A percentile compares a stretch with the other conserved stretches of the same genome.
phyloP scores from a whole-genome alignment of 305 asterid genomes.

The Fraxinus albicans region DNA sequence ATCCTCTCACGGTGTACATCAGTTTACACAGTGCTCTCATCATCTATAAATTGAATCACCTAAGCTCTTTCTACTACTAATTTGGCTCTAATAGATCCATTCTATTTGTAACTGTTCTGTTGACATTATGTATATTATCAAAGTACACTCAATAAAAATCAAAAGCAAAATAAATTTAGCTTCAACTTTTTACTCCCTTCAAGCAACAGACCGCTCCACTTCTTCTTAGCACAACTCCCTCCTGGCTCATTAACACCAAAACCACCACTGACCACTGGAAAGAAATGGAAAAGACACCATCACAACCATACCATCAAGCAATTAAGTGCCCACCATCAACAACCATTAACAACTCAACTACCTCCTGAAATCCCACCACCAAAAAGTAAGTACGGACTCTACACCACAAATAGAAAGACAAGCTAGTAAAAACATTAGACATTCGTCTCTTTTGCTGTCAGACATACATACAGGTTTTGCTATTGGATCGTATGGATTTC shows the following conservation, averaged over 20 bases:
- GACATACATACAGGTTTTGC: not conserved
- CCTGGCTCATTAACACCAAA: not conserved
- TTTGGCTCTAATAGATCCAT: not conserved
- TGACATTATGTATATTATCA: not conserved
- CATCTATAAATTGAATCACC: not conserved
- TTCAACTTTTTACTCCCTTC: not conserved
- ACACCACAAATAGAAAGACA: not conserved
- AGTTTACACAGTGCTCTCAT: not conserved
- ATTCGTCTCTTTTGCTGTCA: not conserved
- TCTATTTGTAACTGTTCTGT: not conserved
- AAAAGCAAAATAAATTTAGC: not conserved
- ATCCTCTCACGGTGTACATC: not conserved
- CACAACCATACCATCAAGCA: not conserved
- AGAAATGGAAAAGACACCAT: not conserved
- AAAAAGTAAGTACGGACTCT: not conserved
- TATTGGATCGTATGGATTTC: not conserved
- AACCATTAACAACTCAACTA: not conserved
- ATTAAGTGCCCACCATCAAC: not conserved
- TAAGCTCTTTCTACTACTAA: not conserved
- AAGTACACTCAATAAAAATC: not conserved
- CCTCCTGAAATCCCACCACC: not conserved
- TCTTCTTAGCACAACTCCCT: not conserved
- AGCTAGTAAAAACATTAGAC: not conserved
- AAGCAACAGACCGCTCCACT: not conserved
- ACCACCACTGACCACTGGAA: not conserved